A percentile compares a stretch with the other conserved stretches of the same genome.
These are phyloP conservation scores for Abelmoschus esculentus DNA, from an alignment of 345 rosid genomes.

Conservation along the genomic window DNA sequence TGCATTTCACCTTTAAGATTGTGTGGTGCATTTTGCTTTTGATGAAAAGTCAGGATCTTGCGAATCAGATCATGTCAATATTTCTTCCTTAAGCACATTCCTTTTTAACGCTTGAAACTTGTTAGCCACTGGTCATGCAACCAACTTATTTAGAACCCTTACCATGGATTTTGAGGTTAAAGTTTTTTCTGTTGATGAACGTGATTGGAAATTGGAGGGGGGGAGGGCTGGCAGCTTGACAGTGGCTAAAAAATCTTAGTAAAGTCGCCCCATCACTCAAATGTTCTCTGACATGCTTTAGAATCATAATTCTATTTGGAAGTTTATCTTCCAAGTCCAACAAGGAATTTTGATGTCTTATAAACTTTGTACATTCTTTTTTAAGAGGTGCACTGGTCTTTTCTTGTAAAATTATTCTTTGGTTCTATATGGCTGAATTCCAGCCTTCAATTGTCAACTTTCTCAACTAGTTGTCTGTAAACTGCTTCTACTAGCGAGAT, in stretches of 20 bases:
- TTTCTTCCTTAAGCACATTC: background rate
- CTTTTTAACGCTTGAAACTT: background rate
- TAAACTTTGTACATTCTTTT: background rate
- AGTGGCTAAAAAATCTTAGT: background rate
- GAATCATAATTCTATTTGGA: background rate
- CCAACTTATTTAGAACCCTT: background rate
- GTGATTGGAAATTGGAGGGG: background rate
- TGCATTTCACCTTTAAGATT: background rate
- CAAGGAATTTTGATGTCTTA: background rate
- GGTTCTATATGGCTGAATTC: background rate
- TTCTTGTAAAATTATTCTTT: background rate
- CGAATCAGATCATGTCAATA: background rate
- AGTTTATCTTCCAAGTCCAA: background rate
- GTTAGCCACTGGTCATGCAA: background rate
- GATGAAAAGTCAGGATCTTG: background rate
- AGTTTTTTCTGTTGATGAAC: background rate
- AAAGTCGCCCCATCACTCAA: background rate
- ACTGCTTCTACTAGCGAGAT: background rate
- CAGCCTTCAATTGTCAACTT: background rate
- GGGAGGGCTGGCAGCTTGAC: background rate
- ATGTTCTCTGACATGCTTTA: background rate
- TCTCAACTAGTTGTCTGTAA: background rate
- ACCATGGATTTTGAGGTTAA: background rate
- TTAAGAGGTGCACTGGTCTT: background rate
- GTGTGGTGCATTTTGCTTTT: conserved; percentile 1